phyloP scores from a whole-genome alignment of 805 yeast species.

The Tetrapisispora iriomotensis region DNA sequence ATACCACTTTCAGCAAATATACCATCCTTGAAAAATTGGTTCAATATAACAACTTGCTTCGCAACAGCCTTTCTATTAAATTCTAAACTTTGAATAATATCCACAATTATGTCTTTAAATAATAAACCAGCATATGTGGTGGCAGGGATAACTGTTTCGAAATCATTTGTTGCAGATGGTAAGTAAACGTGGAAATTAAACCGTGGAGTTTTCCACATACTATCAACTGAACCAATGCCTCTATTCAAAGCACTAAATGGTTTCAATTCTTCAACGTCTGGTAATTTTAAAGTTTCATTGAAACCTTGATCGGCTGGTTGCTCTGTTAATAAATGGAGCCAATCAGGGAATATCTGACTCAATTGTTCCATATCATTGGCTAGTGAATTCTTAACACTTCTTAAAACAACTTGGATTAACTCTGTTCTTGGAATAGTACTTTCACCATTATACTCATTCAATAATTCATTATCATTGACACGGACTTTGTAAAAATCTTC shows the following conservation, averaged over 20 bases:
- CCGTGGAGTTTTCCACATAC: slow-evolving; percentile 59
- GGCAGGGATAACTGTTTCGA: slow-evolving; percentile 57
- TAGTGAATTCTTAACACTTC: slow-evolving; percentile 36
- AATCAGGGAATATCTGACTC: slow-evolving; percentile 32
- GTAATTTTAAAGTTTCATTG: slow-evolving; percentile 28
- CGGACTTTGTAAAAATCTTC: slow-evolving; percentile 19
- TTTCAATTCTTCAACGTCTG: slow-evolving; percentile 30
- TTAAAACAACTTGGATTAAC: slow-evolving; percentile 41
- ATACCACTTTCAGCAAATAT: slow-evolving; percentile 67
- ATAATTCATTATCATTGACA: slow-evolving; percentile 13
- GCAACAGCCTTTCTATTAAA: slow-evolving; percentile 85
- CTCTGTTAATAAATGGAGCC: slow-evolving; percentile 28
- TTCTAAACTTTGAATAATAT: slow-evolving; percentile 68
- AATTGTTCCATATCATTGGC: slow-evolving; percentile 36
- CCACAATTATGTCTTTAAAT: slow-evolving; percentile 65
- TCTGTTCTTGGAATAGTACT: slow-evolving; percentile 44
- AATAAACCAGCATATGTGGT: slow-evolving; percentile 47
- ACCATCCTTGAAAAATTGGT: slow-evolving; percentile 56
- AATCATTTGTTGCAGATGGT: slow-evolving; percentile 38
- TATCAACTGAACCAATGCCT: slow-evolving; percentile 46
- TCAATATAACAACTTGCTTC: slow-evolving; percentile 67
- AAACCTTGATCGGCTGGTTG: slow-evolving; percentile 26
- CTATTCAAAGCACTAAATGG: slow-evolving; percentile 27
- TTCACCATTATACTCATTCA: slow-evolving; percentile 20
- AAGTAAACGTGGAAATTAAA: slow-evolving; percentile 51